Evolutionary conservation across 2,329 filamentous ascomycete genomes (phyloP), one percentile per base, ranked within the genome.

Genomic region (Fusarium albosuccineum): DNA sequence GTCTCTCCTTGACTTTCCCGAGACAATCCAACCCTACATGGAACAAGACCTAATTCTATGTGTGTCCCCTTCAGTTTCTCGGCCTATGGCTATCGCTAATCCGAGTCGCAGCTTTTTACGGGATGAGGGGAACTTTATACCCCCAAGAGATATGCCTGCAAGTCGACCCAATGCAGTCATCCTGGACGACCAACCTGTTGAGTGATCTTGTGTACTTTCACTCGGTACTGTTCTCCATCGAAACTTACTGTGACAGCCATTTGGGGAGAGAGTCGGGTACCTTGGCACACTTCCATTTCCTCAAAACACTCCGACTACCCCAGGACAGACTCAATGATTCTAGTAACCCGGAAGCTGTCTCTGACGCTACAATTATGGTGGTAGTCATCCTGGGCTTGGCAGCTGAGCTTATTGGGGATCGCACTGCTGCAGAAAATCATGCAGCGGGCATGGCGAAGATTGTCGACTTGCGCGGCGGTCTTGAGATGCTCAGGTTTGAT

Each of bases 1-100:
- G 2, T 70, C 69, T 9, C 39, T 70, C 3, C 46, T 71, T 16
- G 61, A 62, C n/a, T 70, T 71, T n/a, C 67, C 70, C 2, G 69
- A 72, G 11, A 46, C 52, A 2, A 33, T 71, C 2, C 49, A 68
- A 7, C 57, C 70, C 4, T 71, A 70, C 11, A 71, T 71, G 62
- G 57, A 68, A 10, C 57, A 70, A 7, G 59, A 66, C 4, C 37
- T 71, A 0, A 33, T 63, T 37, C 40, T 27, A 39, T 70, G 69
- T 68, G 22, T 3, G 62, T 39, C 1, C 1, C 4, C 6, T 3
- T 42, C 13, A 4, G 14, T 1, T 1, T 4, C 1, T 26, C 13
- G 10, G 14, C 1, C 3, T 6, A 1, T 1, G 1, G 4, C 40
- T 51, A 53, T 58, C 9, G 4, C 4, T 22, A 22, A 26, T 13